Evolutionary conservation across 495 filamentous ascomycete species (phyloP).

Genomic region (Neurospora hispaniola): DNA sequence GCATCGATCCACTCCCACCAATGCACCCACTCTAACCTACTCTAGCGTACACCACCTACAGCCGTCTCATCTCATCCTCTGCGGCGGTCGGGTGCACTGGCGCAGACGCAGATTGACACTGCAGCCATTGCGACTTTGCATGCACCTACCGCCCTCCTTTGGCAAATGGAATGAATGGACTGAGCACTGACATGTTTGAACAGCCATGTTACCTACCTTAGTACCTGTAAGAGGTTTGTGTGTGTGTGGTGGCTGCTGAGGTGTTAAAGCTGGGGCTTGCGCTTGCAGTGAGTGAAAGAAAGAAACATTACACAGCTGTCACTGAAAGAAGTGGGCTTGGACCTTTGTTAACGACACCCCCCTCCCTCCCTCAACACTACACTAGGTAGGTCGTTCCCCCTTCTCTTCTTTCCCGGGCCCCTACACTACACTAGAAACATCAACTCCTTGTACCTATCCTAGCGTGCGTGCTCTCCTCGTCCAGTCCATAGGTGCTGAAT

Average conservation of each 20-base stretch:
- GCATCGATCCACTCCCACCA: not conserved
- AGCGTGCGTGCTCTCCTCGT: not conserved
- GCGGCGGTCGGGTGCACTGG: not conserved
- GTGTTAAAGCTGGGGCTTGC: not conserved
- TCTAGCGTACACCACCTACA: not conserved
- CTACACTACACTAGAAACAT: not conserved
- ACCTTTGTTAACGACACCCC: not conserved
- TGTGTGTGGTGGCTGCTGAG: not conserved
- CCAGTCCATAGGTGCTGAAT: not conserved
- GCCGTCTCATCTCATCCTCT: not conserved
- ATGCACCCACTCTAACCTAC: not conserved
- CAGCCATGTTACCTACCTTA: not conserved
- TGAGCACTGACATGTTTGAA: not conserved
- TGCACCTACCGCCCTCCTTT: not conserved
- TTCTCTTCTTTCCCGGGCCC: not conserved
- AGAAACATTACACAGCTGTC: not conserved
- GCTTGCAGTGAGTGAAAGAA: not conserved
- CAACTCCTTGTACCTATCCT: not conserved
- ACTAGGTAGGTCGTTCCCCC: not conserved
- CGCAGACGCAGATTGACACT: not conserved
- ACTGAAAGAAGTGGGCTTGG: not conserved
- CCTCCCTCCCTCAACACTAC: not conserved
- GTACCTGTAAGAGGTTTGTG: not conserved
- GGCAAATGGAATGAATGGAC: not conserved
- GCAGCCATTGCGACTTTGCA: not conserved